Evolutionary conservation across 2,329 filamentous ascomycete genomes (phyloP).

Genomic region (Arthrobotrys conoides): DNA sequence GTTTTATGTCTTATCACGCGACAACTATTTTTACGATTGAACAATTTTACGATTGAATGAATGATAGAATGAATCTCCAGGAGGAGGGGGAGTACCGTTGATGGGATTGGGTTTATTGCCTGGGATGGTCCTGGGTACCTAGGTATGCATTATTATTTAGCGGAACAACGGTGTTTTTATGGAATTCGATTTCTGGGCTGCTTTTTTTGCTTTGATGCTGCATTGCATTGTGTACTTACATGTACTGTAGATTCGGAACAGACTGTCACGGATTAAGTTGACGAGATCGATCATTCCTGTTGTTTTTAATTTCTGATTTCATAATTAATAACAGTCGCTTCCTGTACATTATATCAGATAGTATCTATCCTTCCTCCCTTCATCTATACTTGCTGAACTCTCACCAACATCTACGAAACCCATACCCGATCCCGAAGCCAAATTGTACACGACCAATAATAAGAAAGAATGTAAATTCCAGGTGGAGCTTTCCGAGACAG

Average conservation of each 20-base stretch:
- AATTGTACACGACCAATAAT: neutral
- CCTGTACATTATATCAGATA: neutral
- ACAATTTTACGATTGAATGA: neutral
- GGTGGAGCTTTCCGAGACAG: neutral
- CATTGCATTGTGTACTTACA: neutral
- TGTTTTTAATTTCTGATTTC: neutral
- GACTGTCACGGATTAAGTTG: neutral
- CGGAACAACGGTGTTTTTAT: constrained; percentile 28
- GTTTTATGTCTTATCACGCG: constrained; percentile 6
- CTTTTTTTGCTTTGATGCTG: neutral
- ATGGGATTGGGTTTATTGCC: neutral
- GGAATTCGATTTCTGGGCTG: constrained; percentile 5
- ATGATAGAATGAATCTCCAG: constrained; percentile 2
- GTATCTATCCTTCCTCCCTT: neutral
- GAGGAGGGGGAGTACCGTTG: constrained; percentile 1
- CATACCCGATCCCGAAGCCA: no score
- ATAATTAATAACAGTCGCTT: neutral
- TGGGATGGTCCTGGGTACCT: neutral
- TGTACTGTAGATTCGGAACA: neutral
- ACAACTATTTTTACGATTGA: constrained; percentile 22
- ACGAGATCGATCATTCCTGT: neutral
- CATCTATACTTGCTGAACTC: neutral
- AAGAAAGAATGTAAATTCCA: neutral
- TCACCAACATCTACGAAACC: neutral
- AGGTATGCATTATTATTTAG: constrained; percentile 14